A percentile compares a stretch with the other conserved stretches of the same genome.
These are phyloP conservation scores for Dendrobium huoshanense DNA, from an alignment of 106 monocot genomes.

Conservation along the genomic window DNA sequence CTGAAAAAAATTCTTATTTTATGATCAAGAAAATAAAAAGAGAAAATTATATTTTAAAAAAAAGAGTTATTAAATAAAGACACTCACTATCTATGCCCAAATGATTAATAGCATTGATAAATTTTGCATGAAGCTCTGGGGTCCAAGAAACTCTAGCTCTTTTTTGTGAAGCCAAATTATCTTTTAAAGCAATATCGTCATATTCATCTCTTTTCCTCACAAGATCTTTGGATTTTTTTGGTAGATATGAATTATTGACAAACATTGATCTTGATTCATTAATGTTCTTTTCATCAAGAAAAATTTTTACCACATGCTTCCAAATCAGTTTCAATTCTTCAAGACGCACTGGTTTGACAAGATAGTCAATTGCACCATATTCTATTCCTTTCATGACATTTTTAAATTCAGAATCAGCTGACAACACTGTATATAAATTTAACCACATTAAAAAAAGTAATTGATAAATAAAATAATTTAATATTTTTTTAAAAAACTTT, in stretches of 20 bases:
- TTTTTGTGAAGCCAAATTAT: conserved; percentile 38
- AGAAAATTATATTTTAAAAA: neutral
- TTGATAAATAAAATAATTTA: neutral
- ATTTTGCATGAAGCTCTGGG: conserved; percentile 50
- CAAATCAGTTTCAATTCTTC: conserved; percentile 67
- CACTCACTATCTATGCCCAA: conserved; percentile 56
- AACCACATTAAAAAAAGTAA: neutral
- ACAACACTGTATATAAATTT: conserved; percentile 49
- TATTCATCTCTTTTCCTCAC: conserved; percentile 45
- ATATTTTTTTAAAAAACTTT: conserved; percentile 8
- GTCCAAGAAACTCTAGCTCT: conserved; percentile 70
- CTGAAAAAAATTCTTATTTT: conserved; percentile 7
- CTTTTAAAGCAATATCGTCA: conserved; percentile 28
- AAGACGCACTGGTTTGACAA: conserved; percentile 66
- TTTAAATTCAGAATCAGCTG: conserved; percentile 41
- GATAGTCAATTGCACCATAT: conserved; percentile 69
- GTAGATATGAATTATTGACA: neutral
- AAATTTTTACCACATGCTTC: conserved; percentile 68
- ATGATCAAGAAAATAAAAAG: neutral
- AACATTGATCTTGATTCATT: conserved; percentile 9
- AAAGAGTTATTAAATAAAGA: neutral
- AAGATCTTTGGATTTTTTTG: conserved; percentile 58
- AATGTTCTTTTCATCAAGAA: conserved; percentile 25
- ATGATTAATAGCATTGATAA: conserved; percentile 65
- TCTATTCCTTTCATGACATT: conserved; percentile 63